A percentile compares a stretch with the other conserved stretches of the same genome.
These are phyloP conservation scores for Trebouxia sp. DNA, from an alignment of 139 green algal genomes.

Conservation along the genomic window DNA sequence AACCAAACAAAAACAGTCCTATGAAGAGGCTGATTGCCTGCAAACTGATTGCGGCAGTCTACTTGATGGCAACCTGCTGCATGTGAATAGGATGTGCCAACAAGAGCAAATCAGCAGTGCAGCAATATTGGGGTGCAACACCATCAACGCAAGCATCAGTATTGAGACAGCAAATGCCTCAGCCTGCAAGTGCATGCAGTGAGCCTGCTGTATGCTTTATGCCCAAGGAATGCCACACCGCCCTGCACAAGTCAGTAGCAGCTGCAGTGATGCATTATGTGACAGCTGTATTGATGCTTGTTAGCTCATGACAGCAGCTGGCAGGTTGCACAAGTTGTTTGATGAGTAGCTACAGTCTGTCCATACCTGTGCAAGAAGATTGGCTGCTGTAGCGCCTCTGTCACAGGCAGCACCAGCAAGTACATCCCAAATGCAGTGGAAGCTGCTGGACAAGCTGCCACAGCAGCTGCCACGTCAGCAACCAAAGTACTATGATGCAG, in stretches of 20 bases:
- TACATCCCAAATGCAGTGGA: neutral
- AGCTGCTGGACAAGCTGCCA: neutral
- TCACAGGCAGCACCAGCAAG: neutral
- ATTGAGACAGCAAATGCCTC: neutral
- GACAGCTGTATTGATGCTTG: neutral
- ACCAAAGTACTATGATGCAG: no score
- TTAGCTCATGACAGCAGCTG: neutral
- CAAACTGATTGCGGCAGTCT: neutral
- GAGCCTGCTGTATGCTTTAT: neutral
- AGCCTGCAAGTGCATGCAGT: neutral
- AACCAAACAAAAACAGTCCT: no score
- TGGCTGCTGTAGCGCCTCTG: neutral
- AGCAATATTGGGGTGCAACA: neutral
- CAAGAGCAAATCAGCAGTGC: neutral
- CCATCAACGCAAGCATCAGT: neutral
- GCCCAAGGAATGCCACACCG: neutral
- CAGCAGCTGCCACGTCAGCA: constrained; percentile 6
- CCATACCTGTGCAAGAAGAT: neutral
- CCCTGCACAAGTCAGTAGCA: neutral
- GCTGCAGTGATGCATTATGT: neutral
- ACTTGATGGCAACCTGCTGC: neutral
- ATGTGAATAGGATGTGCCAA: neutral
- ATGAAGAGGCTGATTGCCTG: no score
- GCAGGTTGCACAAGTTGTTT: neutral
- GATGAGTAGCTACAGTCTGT: neutral